Evolutionary conservation across 73 alveolate genomes (phyloP), one percentile per base, ranked within the genome.

Genomic region (Breviolum minutum): DNA sequence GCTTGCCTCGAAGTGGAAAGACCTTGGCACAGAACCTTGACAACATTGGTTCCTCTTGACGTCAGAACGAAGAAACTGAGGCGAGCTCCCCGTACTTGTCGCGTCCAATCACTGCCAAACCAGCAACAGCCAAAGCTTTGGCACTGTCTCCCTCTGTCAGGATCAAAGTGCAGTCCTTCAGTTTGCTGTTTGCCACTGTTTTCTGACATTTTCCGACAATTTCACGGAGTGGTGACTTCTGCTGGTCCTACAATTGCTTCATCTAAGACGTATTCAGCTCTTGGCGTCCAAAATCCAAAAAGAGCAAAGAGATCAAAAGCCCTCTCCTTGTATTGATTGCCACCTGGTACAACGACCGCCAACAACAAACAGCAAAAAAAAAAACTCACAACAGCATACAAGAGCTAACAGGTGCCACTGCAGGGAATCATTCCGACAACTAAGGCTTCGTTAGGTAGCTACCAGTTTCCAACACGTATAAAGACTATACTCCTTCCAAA

Each of bases 71-170:
- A 76, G 20, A 54, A 76, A 76, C 11, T 79, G 87, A 79, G 87
- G 66, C n/a, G 20, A 32, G 87, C 66, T 17, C 87, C 48, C 99
- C 99, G 99, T 94, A 99, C 29, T 99, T 99, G 99, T 99, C 99
- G 99, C 99, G 99, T 26, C 97, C 99, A 0, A 99, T 99, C 27
- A 99, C 99, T 99, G 99, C 99, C 63, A 99, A 99, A 26, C 99
- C 99, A 14, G 99, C 99, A 99, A 99, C 99, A 3, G 99, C 99
- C 99, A 99, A 99, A 24, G 96, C 96, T 80, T 90, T 30, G 62
- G 99, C 99, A 87, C 99, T 99, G 99, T 99, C 99, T 99, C 99
- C 99, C 99, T 99, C 99, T 89, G 99, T 99, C 93, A 99, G 99
- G 48, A 99, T 99, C 95, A 99, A 95, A 7, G 99, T 99, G 99